A percentile compares a stretch with the other conserved stretches of the same genome.
Conservation (phyloP, 192 early-diverging fungal species). For the Kappamyces sp. region DNA sequence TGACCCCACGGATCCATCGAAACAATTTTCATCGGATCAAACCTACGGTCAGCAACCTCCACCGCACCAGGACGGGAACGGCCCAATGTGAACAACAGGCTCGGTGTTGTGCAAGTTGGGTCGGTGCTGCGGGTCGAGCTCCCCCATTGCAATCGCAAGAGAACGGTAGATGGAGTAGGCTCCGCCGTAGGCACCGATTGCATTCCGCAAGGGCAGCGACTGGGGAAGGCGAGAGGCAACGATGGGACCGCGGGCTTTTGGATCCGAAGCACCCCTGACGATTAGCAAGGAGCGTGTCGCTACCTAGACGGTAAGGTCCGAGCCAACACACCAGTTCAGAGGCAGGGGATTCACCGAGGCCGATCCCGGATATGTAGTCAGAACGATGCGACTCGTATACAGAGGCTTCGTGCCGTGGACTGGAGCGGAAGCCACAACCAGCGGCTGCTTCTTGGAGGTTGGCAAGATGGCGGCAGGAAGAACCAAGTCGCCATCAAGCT, state of each 20-base stretch:
- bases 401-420: constrained; percentile 15
- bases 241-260: constrained; percentile 77
- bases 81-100: constrained; percentile 75
- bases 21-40: constrained; percentile 81
- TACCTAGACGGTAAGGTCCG: not conserved
- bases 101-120: constrained; percentile 85
- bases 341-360: constrained; percentile 68
- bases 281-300: not conserved
- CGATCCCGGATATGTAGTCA: constrained; percentile 66
- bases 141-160: constrained; percentile 84
- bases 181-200: constrained; percentile 91
- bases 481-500: too few relatives aligned
- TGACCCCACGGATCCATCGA: constrained; percentile 93
- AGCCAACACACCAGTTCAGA: constrained; percentile 50
- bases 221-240: constrained; percentile 70
- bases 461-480: not conserved
- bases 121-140: constrained; percentile 72
- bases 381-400: constrained; percentile 53
- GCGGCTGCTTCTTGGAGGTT: not conserved
- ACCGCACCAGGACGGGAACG: constrained; percentile 64
- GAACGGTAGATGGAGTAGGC: constrained; percentile 89
- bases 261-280: constrained; percentile 49
- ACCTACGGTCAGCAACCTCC: constrained; percentile 4
- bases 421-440: constrained; percentile 1
- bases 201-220: constrained; percentile 79